A percentile compares a stretch with the other conserved stretches of the same genome.
Evolutionary conservation across 371 early-diverging fungal species (phyloP).

Genomic region (Rhizopus stolonifer): DNA sequence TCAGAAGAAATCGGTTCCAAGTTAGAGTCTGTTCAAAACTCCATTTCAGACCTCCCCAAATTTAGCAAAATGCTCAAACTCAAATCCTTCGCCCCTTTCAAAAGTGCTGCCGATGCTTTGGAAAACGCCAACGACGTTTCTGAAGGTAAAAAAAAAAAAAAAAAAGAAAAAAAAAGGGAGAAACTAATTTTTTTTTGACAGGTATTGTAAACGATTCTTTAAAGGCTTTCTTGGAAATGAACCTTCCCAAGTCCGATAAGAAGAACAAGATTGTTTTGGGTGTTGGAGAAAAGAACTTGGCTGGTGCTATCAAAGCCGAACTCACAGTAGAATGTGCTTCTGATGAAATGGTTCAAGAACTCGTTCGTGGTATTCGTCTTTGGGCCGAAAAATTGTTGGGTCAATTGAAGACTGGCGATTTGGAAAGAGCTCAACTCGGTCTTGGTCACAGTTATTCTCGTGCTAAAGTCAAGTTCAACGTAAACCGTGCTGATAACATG

Average conservation of each 20-base stretch:
- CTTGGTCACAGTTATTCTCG: conserved; percentile 97
- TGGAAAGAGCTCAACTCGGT: conserved; percentile 93
- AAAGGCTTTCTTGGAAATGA: conserved; percentile 92
- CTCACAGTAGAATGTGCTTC: conserved; percentile 78
- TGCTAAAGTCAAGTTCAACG: conserved; percentile 98
- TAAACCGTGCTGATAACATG: conserved; percentile 92
- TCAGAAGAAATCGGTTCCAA: conserved; percentile 95
- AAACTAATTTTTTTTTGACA: conserved; percentile 19
- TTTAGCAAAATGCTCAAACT: conserved; percentile 91
- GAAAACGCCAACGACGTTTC: conserved; percentile 97
- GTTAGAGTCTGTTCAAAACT: conserved; percentile 84
- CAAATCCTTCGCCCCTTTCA: conserved; percentile 95
- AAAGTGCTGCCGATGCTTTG: conserved; percentile 94
- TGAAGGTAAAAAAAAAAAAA: conserved; percentile 73
- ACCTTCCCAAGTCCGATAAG: conserved; percentile 83
- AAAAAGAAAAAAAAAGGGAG: not conserved
- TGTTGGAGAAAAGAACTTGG: conserved; percentile 92
- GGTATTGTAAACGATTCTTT: conserved; percentile 81
- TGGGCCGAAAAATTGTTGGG: conserved; percentile 88
- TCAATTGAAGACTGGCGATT: conserved; percentile 89
- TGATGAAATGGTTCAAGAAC: conserved; percentile 81
- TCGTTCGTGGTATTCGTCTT: conserved; percentile 90
- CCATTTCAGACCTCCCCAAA: conserved; percentile 83
- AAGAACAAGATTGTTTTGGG: conserved; percentile 78
- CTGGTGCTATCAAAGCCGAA: conserved; percentile 81